Conservation (phyloP, 2,329 filamentous ascomycete genomes). For the Fusarium equiseti region DNA sequence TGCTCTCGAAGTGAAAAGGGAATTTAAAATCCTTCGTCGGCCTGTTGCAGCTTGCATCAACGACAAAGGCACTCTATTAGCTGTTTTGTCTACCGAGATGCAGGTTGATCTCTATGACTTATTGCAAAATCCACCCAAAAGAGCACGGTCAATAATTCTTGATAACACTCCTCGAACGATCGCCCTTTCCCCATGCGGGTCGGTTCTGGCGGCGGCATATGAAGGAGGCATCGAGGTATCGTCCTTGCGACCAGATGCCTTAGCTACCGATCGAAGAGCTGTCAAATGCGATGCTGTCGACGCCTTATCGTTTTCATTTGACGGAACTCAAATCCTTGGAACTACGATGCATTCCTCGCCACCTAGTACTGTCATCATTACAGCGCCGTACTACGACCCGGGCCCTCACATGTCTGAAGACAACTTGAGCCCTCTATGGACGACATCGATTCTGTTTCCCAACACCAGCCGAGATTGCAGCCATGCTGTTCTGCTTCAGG, state of each 20-base stretch:
- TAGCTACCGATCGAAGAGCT: conserved; percentile 76
- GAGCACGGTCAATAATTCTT: conserved; percentile 80
- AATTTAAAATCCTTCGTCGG: conserved; percentile 82
- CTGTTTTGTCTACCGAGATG: conserved; percentile 83
- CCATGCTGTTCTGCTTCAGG: conserved; percentile 77
- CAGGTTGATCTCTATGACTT: conserved; percentile 90
- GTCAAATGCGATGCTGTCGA: conserved; percentile 85
- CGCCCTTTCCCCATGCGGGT: conserved; percentile 82
- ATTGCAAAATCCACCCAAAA: conserved; percentile 70
- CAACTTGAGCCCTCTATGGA: conserved; percentile 82
- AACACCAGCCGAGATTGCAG: conserved; percentile 84
- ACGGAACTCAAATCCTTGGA: conserved; percentile 82
- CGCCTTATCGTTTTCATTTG: conserved; percentile 78
- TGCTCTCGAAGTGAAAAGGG: conserved; percentile 74
- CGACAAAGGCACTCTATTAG: conserved; percentile 80
- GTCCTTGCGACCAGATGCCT: conserved; percentile 73
- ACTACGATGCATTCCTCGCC: conserved; percentile 75
- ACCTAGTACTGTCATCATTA: conserved; percentile 80
- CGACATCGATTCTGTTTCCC: conserved; percentile 85
- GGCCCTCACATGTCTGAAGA: conserved; percentile 74
- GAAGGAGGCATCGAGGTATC: conserved; percentile 91
- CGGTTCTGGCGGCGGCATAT: conserved; percentile 86
- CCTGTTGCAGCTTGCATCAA: conserved; percentile 82
- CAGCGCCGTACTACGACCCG: conserved; percentile 82
- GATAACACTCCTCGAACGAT: conserved; percentile 84